Evolutionary conservation across 2,329 filamentous ascomycete genomes (phyloP), one percentile per base, ranked within the genome.

Genomic region (Botrytis tulipae): DNA sequence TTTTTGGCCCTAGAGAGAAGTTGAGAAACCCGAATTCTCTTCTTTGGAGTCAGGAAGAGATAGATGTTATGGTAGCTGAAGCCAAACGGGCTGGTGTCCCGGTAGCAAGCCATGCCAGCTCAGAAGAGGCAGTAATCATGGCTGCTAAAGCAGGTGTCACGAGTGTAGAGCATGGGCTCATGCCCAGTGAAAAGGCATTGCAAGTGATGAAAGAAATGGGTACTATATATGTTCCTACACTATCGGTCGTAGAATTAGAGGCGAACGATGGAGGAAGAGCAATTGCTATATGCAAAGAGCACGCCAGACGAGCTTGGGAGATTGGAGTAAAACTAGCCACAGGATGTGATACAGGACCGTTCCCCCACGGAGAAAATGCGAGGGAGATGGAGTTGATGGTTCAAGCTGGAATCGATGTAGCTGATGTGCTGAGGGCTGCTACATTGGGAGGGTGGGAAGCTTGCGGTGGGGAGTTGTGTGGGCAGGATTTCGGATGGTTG

Each of bases 401-500:
- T 25, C 32, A 37, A 29, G 68, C 54, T 20, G 42, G 68, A 12
- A 44, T 51, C 1, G 22, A 57, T 25, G 40, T 42, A 5, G 40
- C 37, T 29, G 40, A 70, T 12, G 42, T 70, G 2, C 4, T 51
- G 1, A 60, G 68, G 12, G 40, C 68, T 59, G 67, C 67, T 20
- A 70, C 40, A 7, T n/a, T 70, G 7, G 57, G 57, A 12, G 57
- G 68, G 12, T 70, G 67, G 67, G 51, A 60, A 42, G 67, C 67
- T 12, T 70, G 67, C 14, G 67, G 67, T 20, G 67, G 35, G 25
- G 37, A 60, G 8, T 7, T 29, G 51, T 54, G 67, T 25, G 57
- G 68, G 35, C 54, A 60, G 42, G n/a, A 35, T 29, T 70, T 70
- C 51, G 68, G 68, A 44, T 70, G 57, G 68, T 5, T 70, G 29